These are phyloP conservation scores for Graphilbum fragrans DNA, from an alignment of 2,329 filamentous ascomycete genomes.

Conservation along the genomic window DNA sequence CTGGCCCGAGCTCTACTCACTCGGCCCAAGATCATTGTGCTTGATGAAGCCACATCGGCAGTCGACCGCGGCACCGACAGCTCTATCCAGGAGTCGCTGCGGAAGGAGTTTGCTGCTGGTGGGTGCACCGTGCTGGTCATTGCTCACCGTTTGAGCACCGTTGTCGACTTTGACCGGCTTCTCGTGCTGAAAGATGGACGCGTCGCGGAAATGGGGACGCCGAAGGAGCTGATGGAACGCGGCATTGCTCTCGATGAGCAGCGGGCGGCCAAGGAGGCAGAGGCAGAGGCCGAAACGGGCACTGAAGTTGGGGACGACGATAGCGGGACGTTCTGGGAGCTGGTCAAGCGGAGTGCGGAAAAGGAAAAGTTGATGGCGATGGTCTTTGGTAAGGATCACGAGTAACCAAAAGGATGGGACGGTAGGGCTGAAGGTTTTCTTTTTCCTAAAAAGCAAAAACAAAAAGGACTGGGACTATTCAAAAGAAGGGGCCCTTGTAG, in stretches of 20 bases:
- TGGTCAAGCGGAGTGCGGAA: constrained; percentile 11
- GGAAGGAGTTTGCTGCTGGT: constrained; percentile 30
- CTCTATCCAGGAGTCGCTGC: constrained; percentile 42
- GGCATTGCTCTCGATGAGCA: constrained; percentile 16
- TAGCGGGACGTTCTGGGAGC: constrained; percentile 10
- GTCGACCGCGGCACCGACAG: constrained; percentile 46
- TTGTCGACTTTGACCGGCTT: constrained; percentile 37
- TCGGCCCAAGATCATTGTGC: constrained; percentile 26
- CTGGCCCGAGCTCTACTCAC: constrained; percentile 31
- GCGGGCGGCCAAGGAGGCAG: constrained; percentile 2
- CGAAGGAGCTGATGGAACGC: constrained; percentile 24
- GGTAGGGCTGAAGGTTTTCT: not conserved
- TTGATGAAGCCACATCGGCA: constrained; percentile 31
- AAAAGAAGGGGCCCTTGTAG: not conserved
- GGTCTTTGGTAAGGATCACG: constrained; percentile 5
- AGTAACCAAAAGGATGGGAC: not conserved
- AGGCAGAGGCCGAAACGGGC: not conserved
- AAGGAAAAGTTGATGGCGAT: constrained; percentile 11
- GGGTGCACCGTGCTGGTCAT: constrained; percentile 40
- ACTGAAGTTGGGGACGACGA: not conserved
- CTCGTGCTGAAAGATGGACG: constrained; percentile 34
- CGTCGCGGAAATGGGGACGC: constrained; percentile 29
- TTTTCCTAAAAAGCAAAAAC: not conserved
- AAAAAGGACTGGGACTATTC: not conserved
- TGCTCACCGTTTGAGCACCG: constrained; percentile 28